Evolutionary conservation across 768 basidiomycete species (phyloP), one percentile per base, ranked within the genome.

Genomic region (Rhodotorula toruloides): DNA sequence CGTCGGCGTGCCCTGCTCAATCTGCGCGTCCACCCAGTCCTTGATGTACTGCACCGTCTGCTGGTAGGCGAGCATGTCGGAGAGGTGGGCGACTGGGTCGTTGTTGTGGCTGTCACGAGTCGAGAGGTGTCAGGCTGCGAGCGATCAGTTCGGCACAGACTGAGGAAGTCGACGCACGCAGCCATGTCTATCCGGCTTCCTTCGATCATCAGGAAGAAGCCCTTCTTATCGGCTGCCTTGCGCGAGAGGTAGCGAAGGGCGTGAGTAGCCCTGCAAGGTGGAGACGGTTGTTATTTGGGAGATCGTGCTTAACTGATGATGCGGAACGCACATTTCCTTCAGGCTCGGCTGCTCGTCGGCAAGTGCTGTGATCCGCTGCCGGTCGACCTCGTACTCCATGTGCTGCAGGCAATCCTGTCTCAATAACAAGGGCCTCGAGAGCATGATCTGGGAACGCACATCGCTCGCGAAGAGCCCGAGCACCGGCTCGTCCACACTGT

Each of bases 171-270:
- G 11, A 42, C 63, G 46, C 40, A 62, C 67, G 37, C 61, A 0
- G 68, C 70, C 73, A 74, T 74, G 49, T 74, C 75, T 2, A 76
- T 76, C 19, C 74, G 37, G 16, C 61, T 63, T 2, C 72, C 74
- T 47, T 76, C 74, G 29, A 75, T 65, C 67, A 76, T 68, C 25
- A 76, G 58, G 63, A 76, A 75, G 66, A 75, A 76, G 1, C 75
- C 75, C 50, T 71, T 66, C 13, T 16, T 22, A 11, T 68, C 63
- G n/a, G 14, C 34, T 2, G 61, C 63, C 3, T 53, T 54, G 4
- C 36, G 37, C 43, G 68, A 58, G 21, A 76, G 68, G 31, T 70
- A 62, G 4, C 55, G 32, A 9, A 76, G 54, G 3, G 76, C 75
- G 9, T 72, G 74, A 14, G 37, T 44, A 2, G 75, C 54, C 73